Conservation (phyloP, 1,284 basidiomycete genomes). For the Cutaneotrichosporon cyanovorans region DNA sequence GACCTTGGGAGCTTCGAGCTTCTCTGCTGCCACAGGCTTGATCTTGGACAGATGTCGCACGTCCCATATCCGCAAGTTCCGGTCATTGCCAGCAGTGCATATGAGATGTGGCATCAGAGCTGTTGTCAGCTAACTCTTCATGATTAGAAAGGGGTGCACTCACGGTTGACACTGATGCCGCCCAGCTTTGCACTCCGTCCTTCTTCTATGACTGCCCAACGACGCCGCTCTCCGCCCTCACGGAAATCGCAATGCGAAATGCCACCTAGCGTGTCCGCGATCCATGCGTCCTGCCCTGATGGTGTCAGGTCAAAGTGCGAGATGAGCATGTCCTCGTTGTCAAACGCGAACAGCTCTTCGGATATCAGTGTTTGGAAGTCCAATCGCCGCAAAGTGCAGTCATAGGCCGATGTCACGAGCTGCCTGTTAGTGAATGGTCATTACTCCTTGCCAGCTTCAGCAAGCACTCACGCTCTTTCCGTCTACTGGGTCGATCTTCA, state of each 20-base stretch:
- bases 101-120: slow-evolving; percentile 41
- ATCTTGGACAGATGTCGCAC: slow-evolving; percentile 32
- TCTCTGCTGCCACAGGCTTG: slow-evolving; percentile 15
- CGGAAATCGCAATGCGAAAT: slow-evolving; percentile 47
- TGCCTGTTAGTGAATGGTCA: slow-evolving; percentile 16
- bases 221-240: slow-evolving; percentile 26
- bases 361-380: slow-evolving; percentile 44
- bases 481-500: slow-evolving; percentile 44
- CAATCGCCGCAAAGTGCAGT: slow-evolving; percentile 46
- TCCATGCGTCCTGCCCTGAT: slow-evolving; percentile 44
- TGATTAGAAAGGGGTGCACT: slow-evolving; percentile 13
- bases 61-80: slow-evolving; percentile 44
- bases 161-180: slow-evolving; percentile 45
- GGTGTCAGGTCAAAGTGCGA: slow-evolving; percentile 48
- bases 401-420: slow-evolving; percentile 48
- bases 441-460: no score
- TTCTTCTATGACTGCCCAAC: slow-evolving; percentile 39
- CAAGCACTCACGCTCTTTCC: slow-evolving; percentile 41
- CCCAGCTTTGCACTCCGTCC: slow-evolving; percentile 43
- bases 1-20: slow-evolving; percentile 9
- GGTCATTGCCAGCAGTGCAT: slow-evolving; percentile 42
- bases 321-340: slow-evolving; percentile 45
- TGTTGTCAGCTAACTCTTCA: slow-evolving; percentile 7
- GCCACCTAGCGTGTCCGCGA: slow-evolving; percentile 47
- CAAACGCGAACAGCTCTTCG: slow-evolving; percentile 44